Base-by-base conservation (phyloP, 306 rosid species). In the Cyamopsis tetragonoloba region DNA sequence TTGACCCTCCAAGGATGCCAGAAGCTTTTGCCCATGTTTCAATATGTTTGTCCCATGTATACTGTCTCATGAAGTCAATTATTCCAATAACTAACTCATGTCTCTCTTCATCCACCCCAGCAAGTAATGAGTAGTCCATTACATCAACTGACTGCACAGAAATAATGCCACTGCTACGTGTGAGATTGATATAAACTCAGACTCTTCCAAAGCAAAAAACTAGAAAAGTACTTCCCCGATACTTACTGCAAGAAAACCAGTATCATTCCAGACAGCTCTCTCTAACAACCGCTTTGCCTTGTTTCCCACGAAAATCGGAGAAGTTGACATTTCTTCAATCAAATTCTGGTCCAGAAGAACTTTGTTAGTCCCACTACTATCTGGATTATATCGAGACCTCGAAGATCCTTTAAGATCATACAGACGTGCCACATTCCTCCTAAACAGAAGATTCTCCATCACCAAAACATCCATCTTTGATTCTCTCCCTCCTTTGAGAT, bases 21-120 rank as follows among this genome's bases (percentile, higher is more conserved):
- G 96, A 88, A 78, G 89, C 89, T 74, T 95, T 95, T 55, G 87
- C 97, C 99, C 99, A 95, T 19, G 97, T 86, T 81, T 95, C 99
- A 49, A 95, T 92, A 81, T 95, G 99, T 77, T 95, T 95, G 84
- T 95, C 99, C 99, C 99, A 93, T 9, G 99, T 93, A 81, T 92
- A 92, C 62, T 93, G 99, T 60, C 99, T 90, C 99, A 95, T 80
- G 81, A 86, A 95, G 71, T 95, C 99, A 66, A 95, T 95, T 74
- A 95, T 88, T 79, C 97, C 99, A 65, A 95, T 83, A 73, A 95
- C 92, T 79, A 95, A 74, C 67, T 95, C 92, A 41, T 91, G 91
- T 77, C 81, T 95, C 78, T 86, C 96, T 83, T 95, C 88, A 70
- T 95, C 99, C 81, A 95, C 78, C 56, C 99, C 99, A 48, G 88